These are phyloP conservation scores for Penicillium occitanis DNA, from an alignment of 2,329 filamentous ascomycete species.

Conservation along the genomic window DNA sequence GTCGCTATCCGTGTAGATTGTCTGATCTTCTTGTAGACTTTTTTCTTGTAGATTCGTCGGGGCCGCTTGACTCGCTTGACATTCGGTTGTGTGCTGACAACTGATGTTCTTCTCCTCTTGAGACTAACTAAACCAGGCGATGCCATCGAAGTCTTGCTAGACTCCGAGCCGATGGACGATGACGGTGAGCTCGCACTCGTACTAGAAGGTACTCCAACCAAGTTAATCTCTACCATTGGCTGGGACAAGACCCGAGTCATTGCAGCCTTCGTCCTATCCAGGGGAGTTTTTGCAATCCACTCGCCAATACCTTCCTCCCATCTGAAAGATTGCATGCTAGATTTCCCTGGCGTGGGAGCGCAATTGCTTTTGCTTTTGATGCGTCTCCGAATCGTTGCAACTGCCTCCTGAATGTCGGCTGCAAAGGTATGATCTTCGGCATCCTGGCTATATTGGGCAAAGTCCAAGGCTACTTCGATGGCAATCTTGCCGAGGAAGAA, in stretches of 20 bases:
- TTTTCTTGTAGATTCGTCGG: slow-evolving; percentile 1
- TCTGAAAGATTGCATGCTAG: slow-evolving; percentile 38
- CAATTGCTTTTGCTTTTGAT: slow-evolving; percentile 17
- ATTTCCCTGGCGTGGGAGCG: slow-evolving; percentile 20
- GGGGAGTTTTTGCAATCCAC: slow-evolving; percentile 55
- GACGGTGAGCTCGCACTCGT: slow-evolving; percentile 25
- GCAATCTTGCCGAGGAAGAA: slow-evolving; percentile 37
- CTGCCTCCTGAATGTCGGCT: slow-evolving; percentile 38
- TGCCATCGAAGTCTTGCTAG: slow-evolving; percentile 35
- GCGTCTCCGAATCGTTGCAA: slow-evolving; percentile 22
- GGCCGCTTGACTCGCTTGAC: slow-evolving; percentile 10
- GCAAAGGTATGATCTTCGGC: slow-evolving; percentile 43
- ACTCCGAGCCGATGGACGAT: slow-evolving; percentile 25
- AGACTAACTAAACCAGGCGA: slow-evolving; percentile 23
- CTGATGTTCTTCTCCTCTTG: slow-evolving; percentile 6
- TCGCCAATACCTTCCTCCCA: slow-evolving; percentile 60
- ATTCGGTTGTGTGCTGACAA: background rate
- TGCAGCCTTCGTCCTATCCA: slow-evolving; percentile 27
- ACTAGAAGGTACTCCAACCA: slow-evolving; percentile 21
- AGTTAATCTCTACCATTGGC: slow-evolving; percentile 17
- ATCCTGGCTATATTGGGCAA: slow-evolving; percentile 41
- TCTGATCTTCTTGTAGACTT: slow-evolving; percentile 1
- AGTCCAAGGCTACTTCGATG: slow-evolving; percentile 42
- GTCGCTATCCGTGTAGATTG: slow-evolving; percentile 13
- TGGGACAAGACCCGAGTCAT: slow-evolving; percentile 3